phyloP scores from a whole-genome alignment of 306 rosid species.

The Gillenia trifoliata region DNA sequence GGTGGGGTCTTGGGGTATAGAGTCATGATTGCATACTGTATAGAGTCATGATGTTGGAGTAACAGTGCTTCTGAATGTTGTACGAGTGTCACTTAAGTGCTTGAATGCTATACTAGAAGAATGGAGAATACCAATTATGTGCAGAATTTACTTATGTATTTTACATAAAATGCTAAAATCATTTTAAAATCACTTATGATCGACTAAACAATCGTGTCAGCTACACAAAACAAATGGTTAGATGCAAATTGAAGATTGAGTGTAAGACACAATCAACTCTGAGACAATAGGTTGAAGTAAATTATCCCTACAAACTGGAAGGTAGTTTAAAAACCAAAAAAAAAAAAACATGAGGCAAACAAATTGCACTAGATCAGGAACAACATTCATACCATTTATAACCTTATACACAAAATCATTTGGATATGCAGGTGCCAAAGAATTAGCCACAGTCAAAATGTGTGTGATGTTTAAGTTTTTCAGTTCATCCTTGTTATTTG shows the following conservation, averaged over 20 bases:
- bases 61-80: neutral
- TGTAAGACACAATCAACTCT: neutral
- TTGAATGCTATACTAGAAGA: neutral
- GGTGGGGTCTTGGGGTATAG: neutral
- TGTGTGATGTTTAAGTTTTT: slow-evolving; percentile 59
- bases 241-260: neutral
- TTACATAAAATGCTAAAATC: neutral
- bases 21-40: neutral
- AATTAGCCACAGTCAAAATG: slow-evolving; percentile 65
- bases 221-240: neutral
- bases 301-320: neutral
- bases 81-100: too few relatives aligned
- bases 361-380: neutral
- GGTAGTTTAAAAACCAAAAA: neutral
- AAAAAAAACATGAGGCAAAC: neutral
- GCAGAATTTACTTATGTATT: neutral
- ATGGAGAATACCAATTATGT: neutral
- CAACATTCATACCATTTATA: slow-evolving; percentile 42
- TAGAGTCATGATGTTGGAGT: neutral
- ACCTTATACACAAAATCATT: slow-evolving; percentile 54
- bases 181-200: neutral
- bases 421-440: slow-evolving; percentile 44
- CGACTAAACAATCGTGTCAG: neutral
- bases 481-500: slow-evolving; percentile 46
- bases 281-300: neutral